Conservation (phyloP, 2,329 filamentous ascomycete genomes). For the Epichloe festucae region DNA sequence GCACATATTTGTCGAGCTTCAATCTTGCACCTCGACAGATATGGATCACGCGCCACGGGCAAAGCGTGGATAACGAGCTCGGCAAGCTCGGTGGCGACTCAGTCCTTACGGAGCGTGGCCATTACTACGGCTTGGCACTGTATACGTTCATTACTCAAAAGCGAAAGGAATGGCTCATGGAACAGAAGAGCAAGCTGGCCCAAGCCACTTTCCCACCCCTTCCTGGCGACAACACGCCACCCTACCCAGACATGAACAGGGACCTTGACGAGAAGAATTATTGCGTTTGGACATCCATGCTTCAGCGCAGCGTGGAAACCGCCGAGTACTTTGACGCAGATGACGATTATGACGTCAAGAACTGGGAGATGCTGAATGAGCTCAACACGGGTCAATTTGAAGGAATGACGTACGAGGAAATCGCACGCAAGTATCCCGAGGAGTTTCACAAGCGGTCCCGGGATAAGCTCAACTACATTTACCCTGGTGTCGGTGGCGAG, state of each 20-base stretch:
- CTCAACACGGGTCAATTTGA: constrained; percentile 88
- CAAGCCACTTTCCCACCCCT: constrained; percentile 77
- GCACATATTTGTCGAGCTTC: constrained; percentile 92
- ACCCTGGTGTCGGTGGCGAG: constrained; percentile 89
- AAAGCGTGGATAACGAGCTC: constrained; percentile 74
- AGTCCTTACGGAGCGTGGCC: constrained; percentile 66
- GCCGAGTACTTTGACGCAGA: constrained; percentile 80
- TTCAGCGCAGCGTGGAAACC: constrained; percentile 78
- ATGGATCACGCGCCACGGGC: constrained; percentile 93
- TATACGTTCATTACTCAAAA: constrained; percentile 75
- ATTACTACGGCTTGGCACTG: constrained; percentile 65
- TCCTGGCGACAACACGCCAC: constrained; percentile 84
- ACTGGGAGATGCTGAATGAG: constrained; percentile 96
- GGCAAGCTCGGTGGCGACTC: constrained; percentile 90
- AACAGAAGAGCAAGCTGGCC: constrained; percentile 66
- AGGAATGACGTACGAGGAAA: constrained; percentile 87
- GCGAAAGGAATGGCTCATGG: constrained; percentile 67
- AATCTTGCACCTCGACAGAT: constrained; percentile 92
- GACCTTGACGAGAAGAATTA: constrained; percentile 74
- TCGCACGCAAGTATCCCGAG: constrained; percentile 61
- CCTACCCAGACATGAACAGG: constrained; percentile 71
- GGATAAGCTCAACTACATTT: constrained; percentile 93
- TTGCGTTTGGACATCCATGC: constrained; percentile 97
- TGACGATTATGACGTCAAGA: constrained; percentile 91
- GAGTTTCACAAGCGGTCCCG: constrained; percentile 69